A percentile compares a stretch with the other conserved stretches of the same genome.
Conservation (phyloP, 768 basidiomycete genomes). For the Kondoa subrosea region DNA sequence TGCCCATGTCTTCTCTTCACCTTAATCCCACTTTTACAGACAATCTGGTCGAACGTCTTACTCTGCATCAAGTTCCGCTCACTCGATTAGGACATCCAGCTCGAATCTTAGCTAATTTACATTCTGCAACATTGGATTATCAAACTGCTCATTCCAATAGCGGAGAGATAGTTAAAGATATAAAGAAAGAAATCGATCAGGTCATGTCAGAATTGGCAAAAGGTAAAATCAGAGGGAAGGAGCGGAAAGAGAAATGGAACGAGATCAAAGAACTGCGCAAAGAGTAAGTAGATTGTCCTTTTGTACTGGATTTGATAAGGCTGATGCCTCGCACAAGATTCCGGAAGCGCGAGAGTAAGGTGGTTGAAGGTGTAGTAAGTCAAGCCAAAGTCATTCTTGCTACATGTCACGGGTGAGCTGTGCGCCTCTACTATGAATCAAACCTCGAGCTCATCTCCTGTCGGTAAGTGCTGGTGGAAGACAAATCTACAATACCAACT, state of each 20-base stretch:
- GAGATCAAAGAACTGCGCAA: conserved; percentile 72
- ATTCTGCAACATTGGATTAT: conserved; percentile 35
- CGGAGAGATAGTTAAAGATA: conserved; percentile 65
- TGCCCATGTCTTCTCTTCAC: too few relatives aligned
- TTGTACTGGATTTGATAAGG: not conserved
- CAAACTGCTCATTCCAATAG: conserved; percentile 37
- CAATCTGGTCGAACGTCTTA: conserved; percentile 74
- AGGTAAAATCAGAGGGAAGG: conserved; percentile 39
- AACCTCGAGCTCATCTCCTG: not conserved
- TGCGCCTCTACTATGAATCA: not conserved
- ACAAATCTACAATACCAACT: conserved; percentile 56
- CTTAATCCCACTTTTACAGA: too few relatives aligned
- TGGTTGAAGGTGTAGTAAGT: conserved; percentile 60
- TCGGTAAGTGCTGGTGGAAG: conserved; percentile 48
- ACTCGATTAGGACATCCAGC: conserved; percentile 95
- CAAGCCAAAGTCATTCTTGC: conserved; percentile 78
- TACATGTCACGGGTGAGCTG: conserved; percentile 60
- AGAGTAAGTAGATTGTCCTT: conserved; percentile 45
- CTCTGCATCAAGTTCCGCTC: conserved; percentile 33
- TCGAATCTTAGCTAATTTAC: conserved; percentile 51
- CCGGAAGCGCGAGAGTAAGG: conserved; percentile 67
- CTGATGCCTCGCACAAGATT: conserved; percentile 42
- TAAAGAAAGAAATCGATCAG: conserved; percentile 60
- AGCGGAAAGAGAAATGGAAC: conserved; percentile 70
- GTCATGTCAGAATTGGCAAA: conserved; percentile 27